A percentile compares a stretch with the other conserved stretches of the same genome.
Evolutionary conservation across 352 stramenopile species (phyloP).

Genomic region (Phytophthora agathidicida): DNA sequence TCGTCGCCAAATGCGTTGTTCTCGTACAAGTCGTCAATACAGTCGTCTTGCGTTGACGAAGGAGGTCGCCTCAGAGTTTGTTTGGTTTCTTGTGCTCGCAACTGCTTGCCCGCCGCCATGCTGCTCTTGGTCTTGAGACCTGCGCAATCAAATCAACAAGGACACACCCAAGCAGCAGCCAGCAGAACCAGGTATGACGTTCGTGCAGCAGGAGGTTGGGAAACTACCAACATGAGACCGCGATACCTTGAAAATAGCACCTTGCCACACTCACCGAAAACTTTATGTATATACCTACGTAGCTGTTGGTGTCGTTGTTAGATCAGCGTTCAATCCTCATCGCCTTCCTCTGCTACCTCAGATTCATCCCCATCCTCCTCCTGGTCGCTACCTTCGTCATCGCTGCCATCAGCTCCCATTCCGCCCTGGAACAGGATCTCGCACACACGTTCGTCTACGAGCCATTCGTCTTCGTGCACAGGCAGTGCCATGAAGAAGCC

Average conservation of each 20-base stretch:
- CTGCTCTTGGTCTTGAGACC: neutral
- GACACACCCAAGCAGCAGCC: neutral
- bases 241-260: constrained; percentile 25
- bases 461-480: constrained; percentile 79
- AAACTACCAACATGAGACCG: constrained; percentile 31
- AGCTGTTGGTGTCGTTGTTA: constrained; percentile 1
- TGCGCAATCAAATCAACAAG: constrained; percentile 12
- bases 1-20: constrained; percentile 78
- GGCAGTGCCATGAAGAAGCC: constrained; percentile 76
- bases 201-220: constrained; percentile 10
- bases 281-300: constrained; percentile 31
- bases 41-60: constrained; percentile 45
- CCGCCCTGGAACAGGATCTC: constrained; percentile 69
- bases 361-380: constrained; percentile 32
- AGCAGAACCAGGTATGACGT: constrained; percentile 20
- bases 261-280: constrained; percentile 13
- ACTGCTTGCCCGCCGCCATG: constrained; percentile 38
- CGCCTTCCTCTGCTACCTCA: constrained; percentile 29
- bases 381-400: constrained; percentile 33
- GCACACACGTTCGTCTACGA: constrained; percentile 77
- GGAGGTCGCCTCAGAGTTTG: constrained; percentile 25
- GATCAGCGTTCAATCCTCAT: constrained; percentile 19
- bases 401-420: constrained; percentile 36
- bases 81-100: constrained; percentile 26
- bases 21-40: constrained; percentile 81